Evolutionary conservation across 1,284 basidiomycete genomes (phyloP).

Genomic region (Omphalotus olearius): DNA sequence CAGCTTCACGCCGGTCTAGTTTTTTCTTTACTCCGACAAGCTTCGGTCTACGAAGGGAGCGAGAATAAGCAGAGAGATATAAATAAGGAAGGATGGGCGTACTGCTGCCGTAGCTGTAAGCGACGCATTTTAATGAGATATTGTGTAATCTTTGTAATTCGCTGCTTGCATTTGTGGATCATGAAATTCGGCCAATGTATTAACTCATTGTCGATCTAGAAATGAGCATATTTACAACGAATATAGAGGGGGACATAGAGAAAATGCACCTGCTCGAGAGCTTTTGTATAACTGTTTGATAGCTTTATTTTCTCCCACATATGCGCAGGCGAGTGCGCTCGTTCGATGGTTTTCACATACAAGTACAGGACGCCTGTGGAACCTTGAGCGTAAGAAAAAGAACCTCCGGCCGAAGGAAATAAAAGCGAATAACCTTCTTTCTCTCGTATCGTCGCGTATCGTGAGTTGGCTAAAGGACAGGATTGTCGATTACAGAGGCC

Average conservation of each 20-base stretch:
- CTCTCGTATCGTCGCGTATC: slow-evolving; percentile 96
- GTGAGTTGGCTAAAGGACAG: slow-evolving; percentile 94
- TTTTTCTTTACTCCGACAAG: slow-evolving; percentile 97
- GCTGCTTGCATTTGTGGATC: slow-evolving; percentile 98
- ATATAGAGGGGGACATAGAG: not conserved
- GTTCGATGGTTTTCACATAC: slow-evolving; percentile 98
- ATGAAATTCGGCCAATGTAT: slow-evolving; percentile 98
- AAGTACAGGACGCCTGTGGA: slow-evolving; percentile 81
- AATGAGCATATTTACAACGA: not conserved
- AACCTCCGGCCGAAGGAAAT: not conserved
- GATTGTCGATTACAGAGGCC: slow-evolving; percentile 97
- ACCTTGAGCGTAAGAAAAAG: not conserved
- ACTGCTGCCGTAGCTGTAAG: slow-evolving; percentile 87
- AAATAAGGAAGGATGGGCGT: slow-evolving; percentile 29
- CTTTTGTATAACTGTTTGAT: slow-evolving; percentile 92
- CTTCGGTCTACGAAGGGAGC: slow-evolving; percentile 63
- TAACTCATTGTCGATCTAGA: slow-evolving; percentile 89
- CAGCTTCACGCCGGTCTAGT: slow-evolving; percentile 90
- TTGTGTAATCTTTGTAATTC: slow-evolving; percentile 98
- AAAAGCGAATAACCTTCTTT: slow-evolving; percentile 70
- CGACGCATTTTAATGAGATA: slow-evolving; percentile 98
- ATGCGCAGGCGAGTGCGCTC: slow-evolving; percentile 90
- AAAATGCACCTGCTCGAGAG: slow-evolving; percentile 79
- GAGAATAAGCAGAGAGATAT: not conserved
- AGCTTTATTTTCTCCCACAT: slow-evolving; percentile 98